Conservation (phyloP, 805 yeast genomes). For the Yamadazyma insecticola region DNA sequence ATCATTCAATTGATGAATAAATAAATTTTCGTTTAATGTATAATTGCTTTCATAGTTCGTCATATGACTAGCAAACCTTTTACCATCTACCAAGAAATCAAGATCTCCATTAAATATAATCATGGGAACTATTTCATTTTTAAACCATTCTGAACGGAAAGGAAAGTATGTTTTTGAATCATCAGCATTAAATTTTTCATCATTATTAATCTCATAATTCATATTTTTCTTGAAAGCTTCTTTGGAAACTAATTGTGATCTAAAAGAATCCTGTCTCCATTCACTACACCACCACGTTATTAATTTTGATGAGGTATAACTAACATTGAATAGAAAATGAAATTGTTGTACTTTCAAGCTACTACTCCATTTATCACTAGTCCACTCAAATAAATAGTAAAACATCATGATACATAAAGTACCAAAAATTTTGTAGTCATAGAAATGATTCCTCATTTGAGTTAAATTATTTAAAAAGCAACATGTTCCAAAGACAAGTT, state of each 20-base stretch:
- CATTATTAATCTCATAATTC: conserved; percentile 21
- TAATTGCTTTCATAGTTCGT: conserved; percentile 49
- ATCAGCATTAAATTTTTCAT: conserved; percentile 7
- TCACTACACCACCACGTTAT: conserved; percentile 88
- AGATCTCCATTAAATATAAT: conserved; percentile 64
- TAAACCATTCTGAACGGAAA: conserved; percentile 51
- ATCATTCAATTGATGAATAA: conserved; percentile 43
- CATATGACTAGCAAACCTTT: conserved; percentile 61
- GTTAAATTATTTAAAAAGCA: conserved; percentile 79
- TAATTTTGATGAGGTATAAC: conserved; percentile 68
- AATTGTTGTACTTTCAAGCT: conserved; percentile 60
- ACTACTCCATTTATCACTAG: conserved; percentile 62
- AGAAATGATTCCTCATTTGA: conserved; percentile 42
- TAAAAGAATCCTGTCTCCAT: conserved; percentile 34
- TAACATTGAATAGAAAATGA: conserved; percentile 83
- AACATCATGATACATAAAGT: conserved; percentile 74
- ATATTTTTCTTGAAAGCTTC: conserved; percentile 25
- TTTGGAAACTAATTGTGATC: conserved; percentile 31
- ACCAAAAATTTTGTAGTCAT: conserved; percentile 47
- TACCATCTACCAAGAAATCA: conserved; percentile 78
- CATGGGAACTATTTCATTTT: conserved; percentile 45
- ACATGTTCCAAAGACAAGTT: conserved; percentile 65
- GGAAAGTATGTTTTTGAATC: conserved; percentile 50
- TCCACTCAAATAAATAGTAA: conserved; percentile 85
- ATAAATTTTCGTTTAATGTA: conserved; percentile 29